A percentile compares a stretch with the other conserved stretches of the same genome.
phyloP scores from a whole-genome alignment of 1,284 basidiomycete genomes.

The Malassezia dermatis region DNA sequence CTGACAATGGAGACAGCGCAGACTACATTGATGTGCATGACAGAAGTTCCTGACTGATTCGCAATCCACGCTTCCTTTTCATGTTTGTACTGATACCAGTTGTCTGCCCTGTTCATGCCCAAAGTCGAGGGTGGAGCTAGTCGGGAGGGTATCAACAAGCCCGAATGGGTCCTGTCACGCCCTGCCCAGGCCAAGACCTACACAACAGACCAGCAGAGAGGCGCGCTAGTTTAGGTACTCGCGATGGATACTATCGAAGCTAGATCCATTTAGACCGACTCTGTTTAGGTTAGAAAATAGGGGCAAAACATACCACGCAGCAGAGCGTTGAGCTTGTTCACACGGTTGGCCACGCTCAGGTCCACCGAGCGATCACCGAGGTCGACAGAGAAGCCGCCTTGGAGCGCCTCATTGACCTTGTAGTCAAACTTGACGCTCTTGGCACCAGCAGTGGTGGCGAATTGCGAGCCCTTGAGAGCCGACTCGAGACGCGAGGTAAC shows the following conservation, averaged over 20 bases:
- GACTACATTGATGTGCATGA: slow-evolving; percentile 2
- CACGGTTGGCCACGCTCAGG: slow-evolving; percentile 79
- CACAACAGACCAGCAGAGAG: too few species aligned
- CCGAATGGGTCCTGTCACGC: too few species aligned
- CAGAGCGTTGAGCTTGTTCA: slow-evolving; percentile 84
- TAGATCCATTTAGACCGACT: slow-evolving; percentile 13
- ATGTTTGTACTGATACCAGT: slow-evolving; percentile 12
- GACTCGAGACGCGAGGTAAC: slow-evolving; percentile 37
- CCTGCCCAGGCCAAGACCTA: too few species aligned
- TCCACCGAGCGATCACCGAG: slow-evolving; percentile 98
- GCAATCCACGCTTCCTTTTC: slow-evolving; percentile 13
- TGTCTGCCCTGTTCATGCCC: neutral
- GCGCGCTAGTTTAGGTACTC: neutral
- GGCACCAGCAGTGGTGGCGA: slow-evolving; percentile 33
- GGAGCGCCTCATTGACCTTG: slow-evolving; percentile 44
- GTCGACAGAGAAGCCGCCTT: slow-evolving; percentile 73
- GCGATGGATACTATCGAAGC: neutral
- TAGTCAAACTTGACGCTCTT: slow-evolving; percentile 43
- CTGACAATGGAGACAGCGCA: neutral
- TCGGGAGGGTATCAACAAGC: neutral
- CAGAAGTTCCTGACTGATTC: slow-evolving; percentile 4
- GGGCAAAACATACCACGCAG: slow-evolving; percentile 49
- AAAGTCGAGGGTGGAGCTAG: neutral
- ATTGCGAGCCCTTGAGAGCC: slow-evolving; percentile 39
- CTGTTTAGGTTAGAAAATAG: slow-evolving; percentile 4